Evolutionary conservation across 306 rosid species (phyloP), one percentile per base, ranked within the genome.

Genomic region (Amphicarpaea edgeworthii): DNA sequence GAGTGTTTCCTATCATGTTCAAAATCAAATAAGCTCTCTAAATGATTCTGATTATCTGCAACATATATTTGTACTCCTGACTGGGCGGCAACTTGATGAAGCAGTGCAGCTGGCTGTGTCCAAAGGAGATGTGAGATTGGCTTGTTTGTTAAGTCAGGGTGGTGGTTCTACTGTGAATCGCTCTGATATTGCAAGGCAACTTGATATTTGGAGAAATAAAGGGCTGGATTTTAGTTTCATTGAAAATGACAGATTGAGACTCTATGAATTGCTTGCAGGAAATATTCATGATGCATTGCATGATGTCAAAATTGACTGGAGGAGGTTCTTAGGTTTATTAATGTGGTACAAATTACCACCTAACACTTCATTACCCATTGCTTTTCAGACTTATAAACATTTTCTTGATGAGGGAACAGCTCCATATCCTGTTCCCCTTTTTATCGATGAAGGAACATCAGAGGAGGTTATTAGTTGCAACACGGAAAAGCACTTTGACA

Each of bases 331-430:
- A 67, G 98, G 97, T 34, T 77, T 95, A 72, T 70, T 95, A 77
- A 90, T 90, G 97, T 95, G 98, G 98, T 95, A 87, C 81, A 82
- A 79, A 58, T 76, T 92, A 78, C 92, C 93, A 16, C 93, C 98
- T 17, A 83, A 87, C 78, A 81, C 96, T 72, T 79, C 97, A 54
- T 77, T 95, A 42, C 91, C 97, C 55, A 37, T 41, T 68, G 78
- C 92, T 85, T 95, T 95, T 65, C 84, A 79, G 77, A 81, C 85
- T 73, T 95, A 92, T 74, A 90, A 87, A 67, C 88, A 84, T 76
- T 91, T 87, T 85, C 91, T 95, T 65, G 87, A 87, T 41, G 72
- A 83, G 50, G 95, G 93, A 82, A 84, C 84, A 45, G 98, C 97
- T 77, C 96, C 98, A 57, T 83, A 77, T 81, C 98, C 98, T 30